Evolutionary conservation across 345 rosid genomes (phyloP).

Genomic region (Mercurialis annua): DNA sequence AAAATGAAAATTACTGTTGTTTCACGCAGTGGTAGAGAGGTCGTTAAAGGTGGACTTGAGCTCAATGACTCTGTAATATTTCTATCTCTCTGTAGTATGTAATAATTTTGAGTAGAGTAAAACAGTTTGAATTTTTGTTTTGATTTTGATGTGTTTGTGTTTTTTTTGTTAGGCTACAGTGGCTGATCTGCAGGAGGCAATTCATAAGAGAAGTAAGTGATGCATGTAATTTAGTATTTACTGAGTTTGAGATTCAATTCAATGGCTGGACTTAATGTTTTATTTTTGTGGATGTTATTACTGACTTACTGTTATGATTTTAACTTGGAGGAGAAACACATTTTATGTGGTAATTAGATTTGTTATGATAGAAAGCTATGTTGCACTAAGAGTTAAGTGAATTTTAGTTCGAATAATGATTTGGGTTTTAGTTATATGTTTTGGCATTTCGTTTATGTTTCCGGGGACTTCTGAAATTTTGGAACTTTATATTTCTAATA

Average conservation of each 20-base stretch:
- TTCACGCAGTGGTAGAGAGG: slow-evolving; percentile 84
- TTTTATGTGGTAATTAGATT: too few species aligned
- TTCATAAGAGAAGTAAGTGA: slow-evolving; percentile 70
- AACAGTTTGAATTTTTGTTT: background rate
- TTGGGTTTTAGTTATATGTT: too few species aligned
- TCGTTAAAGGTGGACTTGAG: slow-evolving; percentile 70
- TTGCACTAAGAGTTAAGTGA: too few species aligned
- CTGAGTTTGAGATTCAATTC: too few species aligned
- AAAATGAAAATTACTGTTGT: slow-evolving; percentile 76
- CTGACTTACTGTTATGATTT: background rate
- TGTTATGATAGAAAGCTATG: too few species aligned
- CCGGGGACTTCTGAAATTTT: too few species aligned
- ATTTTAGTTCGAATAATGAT: too few species aligned
- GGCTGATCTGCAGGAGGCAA: slow-evolving; percentile 88
- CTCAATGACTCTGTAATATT: slow-evolving; percentile 64
- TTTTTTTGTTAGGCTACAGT: slow-evolving; percentile 73
- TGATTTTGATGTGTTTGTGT: slow-evolving; percentile 2
- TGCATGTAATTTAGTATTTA: background rate
- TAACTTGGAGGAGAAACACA: background rate
- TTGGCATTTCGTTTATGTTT: background rate
- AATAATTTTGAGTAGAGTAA: background rate
- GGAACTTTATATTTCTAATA: too few species aligned
- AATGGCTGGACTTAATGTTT: background rate
- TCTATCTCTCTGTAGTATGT: background rate
- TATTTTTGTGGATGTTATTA: background rate